These are phyloP conservation scores for Daldinia bambusicola DNA, from an alignment of 495 filamentous ascomycete genomes.

Conservation along the genomic window DNA sequence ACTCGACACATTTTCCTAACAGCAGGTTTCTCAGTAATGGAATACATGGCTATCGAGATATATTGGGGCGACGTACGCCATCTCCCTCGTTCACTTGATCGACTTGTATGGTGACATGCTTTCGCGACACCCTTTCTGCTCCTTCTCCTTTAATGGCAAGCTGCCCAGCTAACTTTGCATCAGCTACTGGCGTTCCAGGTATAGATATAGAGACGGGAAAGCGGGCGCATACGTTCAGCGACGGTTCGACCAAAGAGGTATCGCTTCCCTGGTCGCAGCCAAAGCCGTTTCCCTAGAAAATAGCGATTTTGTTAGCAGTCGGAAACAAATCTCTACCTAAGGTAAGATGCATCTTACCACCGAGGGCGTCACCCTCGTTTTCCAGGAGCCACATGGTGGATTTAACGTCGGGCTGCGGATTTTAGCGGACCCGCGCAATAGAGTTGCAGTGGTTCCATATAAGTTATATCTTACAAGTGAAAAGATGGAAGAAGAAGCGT, in stretches of 20 bases:
- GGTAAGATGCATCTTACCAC: conserved; percentile 50
- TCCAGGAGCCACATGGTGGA: conserved; percentile 69
- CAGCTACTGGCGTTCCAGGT: conserved; percentile 9
- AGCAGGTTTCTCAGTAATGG: conserved; percentile 26
- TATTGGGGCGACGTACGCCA: conserved; percentile 63
- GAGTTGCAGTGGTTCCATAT: conserved; percentile 3
- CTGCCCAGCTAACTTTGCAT: conserved; percentile 58
- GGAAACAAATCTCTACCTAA: background rate
- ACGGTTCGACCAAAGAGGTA: conserved; percentile 80
- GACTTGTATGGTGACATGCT: conserved; percentile 84
- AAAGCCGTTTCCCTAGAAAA: conserved; percentile 72
- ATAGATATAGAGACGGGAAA: background rate
- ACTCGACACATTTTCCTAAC: conserved; percentile 65
- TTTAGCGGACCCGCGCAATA: background rate
- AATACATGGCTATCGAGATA: background rate
- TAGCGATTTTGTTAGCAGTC: conserved; percentile 17
- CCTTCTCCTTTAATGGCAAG: conserved; percentile 68
- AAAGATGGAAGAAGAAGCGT: conserved; percentile 9
- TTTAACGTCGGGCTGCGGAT: background rate
- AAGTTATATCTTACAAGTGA: background rate
- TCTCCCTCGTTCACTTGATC: conserved; percentile 71
- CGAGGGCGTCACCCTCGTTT: conserved; percentile 63
- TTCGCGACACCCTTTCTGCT: conserved; percentile 78
- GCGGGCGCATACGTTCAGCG: conserved; percentile 56
- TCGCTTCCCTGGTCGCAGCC: conserved; percentile 82